Evolutionary conservation across 2,329 filamentous ascomycete species (phyloP).

Genomic region (Pyrenophora seminiperda): DNA sequence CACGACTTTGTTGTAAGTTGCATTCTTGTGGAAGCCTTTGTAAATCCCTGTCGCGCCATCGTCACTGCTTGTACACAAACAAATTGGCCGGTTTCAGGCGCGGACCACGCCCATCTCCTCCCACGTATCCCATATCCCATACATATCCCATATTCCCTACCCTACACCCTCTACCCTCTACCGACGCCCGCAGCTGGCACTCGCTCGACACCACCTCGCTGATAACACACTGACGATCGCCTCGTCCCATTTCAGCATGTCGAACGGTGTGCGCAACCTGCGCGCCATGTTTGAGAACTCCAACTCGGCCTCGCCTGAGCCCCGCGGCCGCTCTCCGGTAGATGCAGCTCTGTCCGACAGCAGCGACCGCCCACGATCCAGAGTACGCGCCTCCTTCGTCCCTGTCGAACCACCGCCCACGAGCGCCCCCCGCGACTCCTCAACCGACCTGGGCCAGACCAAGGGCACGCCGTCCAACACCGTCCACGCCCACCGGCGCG

Average conservation of each 20-base stretch:
- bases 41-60: constrained; percentile 25
- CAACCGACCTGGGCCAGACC: constrained; percentile 31
- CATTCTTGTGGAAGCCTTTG: constrained; percentile 13
- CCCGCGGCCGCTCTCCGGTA: constrained; percentile 53
- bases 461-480: constrained; percentile 39
- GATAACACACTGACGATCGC: constrained; percentile 32
- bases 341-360: constrained; percentile 36
- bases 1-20: constrained; percentile 28
- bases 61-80: constrained; percentile 31
- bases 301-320: constrained; percentile 46
- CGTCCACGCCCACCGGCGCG: constrained; percentile 41
- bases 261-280: constrained; percentile 55
- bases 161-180: too few species aligned
- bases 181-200: constrained; percentile 7
- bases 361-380: constrained; percentile 49
- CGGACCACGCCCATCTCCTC: constrained; percentile 36
- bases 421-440: constrained; percentile 28
- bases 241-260: constrained; percentile 51
- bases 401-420: constrained; percentile 47
- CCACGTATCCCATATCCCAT: constrained; percentile 28
- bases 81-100: constrained; percentile 31
- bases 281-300: constrained; percentile 56
- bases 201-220: constrained; percentile 23
- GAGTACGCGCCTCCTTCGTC: constrained; percentile 56
- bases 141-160: too few species aligned